Evolutionary conservation across 257 asterid genomes (phyloP), one percentile per base, ranked within the genome.

Genomic region (Penstemon newberryi): DNA sequence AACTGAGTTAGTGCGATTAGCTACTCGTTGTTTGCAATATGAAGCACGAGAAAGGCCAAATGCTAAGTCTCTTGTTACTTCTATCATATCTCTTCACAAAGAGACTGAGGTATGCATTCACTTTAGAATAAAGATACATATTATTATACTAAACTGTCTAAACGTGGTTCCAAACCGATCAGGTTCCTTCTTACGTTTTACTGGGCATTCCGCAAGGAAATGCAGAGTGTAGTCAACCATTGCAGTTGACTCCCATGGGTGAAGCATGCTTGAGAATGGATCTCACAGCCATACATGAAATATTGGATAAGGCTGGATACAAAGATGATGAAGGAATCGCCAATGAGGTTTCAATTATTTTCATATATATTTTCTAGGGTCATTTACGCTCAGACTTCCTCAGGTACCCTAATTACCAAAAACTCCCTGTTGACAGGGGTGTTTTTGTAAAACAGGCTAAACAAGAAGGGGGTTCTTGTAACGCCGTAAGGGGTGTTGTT

Each of bases 191-290:
- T 13, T 84, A 84, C 76, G 87, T 75, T 63, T 66, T 93, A 64
- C 83, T 93, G 77, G 99, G 96, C 4, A 78, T 90, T 60, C 86
- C 86, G 38, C 86, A 81, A 70, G 87, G 82, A 54, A 83, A 84
- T 56, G 67, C 72, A 8, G 71, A 77, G 77, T 19, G 77, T 45
- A 38, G 8, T 12, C 72, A 62, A 62, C 77, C 79, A 7, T 49
- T 74, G 65, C 60, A 69, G 73, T 74, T 87, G 70, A 84, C 89
- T 70, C 97, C 96, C 15, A 86, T 88, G 83, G 99, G 97, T 60
- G 97, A 93, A 80, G 97, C 97, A 64, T 93, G 99, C 86, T 75
- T 84, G 80, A 83, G 94, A 84, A 85, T 82, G 96, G 99, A 93
- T 73, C 87, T 90, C 71, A 88, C 97, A 3, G 95, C 96, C 61